These are phyloP conservation scores for Nevesoporus exiguus DNA, from an alignment of 768 basidiomycete genomes.

Conservation along the genomic window DNA sequence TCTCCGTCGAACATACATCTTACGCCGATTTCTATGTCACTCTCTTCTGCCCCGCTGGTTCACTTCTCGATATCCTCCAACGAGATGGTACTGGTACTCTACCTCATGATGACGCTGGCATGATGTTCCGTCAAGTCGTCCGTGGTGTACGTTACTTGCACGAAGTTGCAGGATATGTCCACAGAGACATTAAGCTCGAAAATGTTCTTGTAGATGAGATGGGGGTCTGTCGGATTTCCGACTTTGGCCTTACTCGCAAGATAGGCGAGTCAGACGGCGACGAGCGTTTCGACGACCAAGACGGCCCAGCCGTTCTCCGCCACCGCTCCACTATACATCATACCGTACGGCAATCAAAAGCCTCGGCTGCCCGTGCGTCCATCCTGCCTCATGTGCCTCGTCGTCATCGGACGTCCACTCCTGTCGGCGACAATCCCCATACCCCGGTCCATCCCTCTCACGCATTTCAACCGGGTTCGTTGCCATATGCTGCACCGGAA, in stretches of 20 bases:
- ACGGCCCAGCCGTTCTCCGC: constrained; percentile 13
- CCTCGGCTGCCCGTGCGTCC: constrained; percentile 16
- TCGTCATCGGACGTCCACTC: constrained; percentile 50
- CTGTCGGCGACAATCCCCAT: constrained; percentile 32
- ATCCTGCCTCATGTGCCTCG: constrained; percentile 33
- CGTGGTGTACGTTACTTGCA: constrained; percentile 82
- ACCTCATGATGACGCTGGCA: constrained; percentile 74
- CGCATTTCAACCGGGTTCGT: constrained; percentile 71
- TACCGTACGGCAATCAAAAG: constrained; percentile 25
- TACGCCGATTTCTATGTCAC: constrained; percentile 80
- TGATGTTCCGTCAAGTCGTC: constrained; percentile 85
- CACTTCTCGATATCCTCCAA: constrained; percentile 78
- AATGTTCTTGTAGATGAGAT: constrained; percentile 91
- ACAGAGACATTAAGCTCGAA: constrained; percentile 96
- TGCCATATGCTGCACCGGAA: constrained; percentile 91
- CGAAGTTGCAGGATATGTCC: constrained; percentile 70
- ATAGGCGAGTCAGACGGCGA: constrained; percentile 51
- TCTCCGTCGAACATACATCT: constrained; percentile 54
- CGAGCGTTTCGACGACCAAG: constrained; percentile 18
- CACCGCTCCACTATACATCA: constrained; percentile 29
- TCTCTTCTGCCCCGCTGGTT: constrained; percentile 79
- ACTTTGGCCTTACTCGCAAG: constrained; percentile 78
- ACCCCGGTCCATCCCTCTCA: constrained; percentile 33
- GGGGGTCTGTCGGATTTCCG: constrained; percentile 80
- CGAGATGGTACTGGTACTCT: constrained; percentile 65